Evolutionary conservation across 2,329 filamentous ascomycete genomes (phyloP).

Genomic region (Calonectria montana): DNA sequence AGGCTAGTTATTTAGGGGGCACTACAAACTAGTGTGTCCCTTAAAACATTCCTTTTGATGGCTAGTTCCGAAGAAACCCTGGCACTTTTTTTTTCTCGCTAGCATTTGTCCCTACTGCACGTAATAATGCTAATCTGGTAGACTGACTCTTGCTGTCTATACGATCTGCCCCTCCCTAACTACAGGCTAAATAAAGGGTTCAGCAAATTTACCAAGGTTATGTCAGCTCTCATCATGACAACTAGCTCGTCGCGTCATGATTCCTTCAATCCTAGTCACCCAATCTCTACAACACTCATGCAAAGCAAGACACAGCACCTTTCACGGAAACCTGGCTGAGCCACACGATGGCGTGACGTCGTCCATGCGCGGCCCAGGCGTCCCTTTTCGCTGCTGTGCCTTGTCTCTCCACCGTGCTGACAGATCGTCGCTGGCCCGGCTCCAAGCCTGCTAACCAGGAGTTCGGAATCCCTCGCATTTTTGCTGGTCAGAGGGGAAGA

Average conservation of each 20-base stretch:
- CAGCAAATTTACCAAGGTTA: neutral
- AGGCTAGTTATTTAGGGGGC: neutral
- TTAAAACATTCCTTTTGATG: constrained; percentile 3
- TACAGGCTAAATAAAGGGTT: neutral
- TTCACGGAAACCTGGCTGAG: neutral
- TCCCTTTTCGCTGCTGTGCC: neutral
- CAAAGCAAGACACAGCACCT: neutral
- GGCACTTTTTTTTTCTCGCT: neutral
- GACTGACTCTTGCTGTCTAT: neutral
- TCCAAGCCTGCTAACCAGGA: neutral
- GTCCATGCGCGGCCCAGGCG: neutral
- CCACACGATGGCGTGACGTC: neutral
- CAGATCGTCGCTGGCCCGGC: neutral
- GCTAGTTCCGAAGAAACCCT: neutral
- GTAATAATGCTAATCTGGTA: constrained; percentile 1
- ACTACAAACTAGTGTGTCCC: neutral
- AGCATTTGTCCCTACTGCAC: neutral
- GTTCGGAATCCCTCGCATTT: neutral
- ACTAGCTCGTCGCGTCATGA: neutral
- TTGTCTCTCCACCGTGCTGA: constrained; percentile 3
- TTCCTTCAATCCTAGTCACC: neutral
- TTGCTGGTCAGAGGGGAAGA: neutral
- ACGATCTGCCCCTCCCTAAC: neutral
- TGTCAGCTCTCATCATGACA: neutral
- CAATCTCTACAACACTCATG: too few relatives aligned